Evolutionary conservation across 1,284 basidiomycete species (phyloP), one percentile per base, ranked within the genome.

Genomic region (Xerocomus cyaneibrunnescens): DNA sequence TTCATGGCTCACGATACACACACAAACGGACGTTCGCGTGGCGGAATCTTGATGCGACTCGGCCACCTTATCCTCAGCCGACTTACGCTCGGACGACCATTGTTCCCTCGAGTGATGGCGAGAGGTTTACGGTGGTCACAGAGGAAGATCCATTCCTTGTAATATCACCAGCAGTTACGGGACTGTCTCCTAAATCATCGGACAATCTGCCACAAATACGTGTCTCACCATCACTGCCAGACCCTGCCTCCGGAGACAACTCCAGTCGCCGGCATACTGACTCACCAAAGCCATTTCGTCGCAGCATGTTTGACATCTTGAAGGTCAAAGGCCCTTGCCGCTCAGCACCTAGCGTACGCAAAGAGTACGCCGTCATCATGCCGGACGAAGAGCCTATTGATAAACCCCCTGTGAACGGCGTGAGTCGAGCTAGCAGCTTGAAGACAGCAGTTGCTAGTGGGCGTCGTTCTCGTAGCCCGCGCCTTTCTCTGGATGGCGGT

Each of bases 241-340:
- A 51, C 2, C 27, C 40, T 12, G 16, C 19, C 4, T 28, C 53
- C 2, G 28, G 22, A 17, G 36, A 31, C n/a, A 22, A 37, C 3
- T 23, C 48, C 3, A 5, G 8, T 16, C 37, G 16, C 8, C 34
- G 31, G 16, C 39, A 48, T 5, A 10, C 19, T 17, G 7, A 22
- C n/a, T 19, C 54, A 7, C 51, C 52, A 3, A 67, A 57, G 49
- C 47, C 56, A 23, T 56, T 60, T 31, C 62, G 61, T 39, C 66
- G 61, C 7, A 66, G 62, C 52, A 64, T 67, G 62, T 54, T 66
- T 34, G 66, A 67, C 44, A 48, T 67, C 14, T 45, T 68, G 47
- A 64, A 44, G 21, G 55, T 64, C 25, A 62, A 46, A 21, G 36
- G 40, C 21, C 38, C 46, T 34, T 30, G 45, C 23, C 60, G 23